phyloP scores from a whole-genome alignment of 2,329 filamentous ascomycete species.

The Colletotrichum paranaense region DNA sequence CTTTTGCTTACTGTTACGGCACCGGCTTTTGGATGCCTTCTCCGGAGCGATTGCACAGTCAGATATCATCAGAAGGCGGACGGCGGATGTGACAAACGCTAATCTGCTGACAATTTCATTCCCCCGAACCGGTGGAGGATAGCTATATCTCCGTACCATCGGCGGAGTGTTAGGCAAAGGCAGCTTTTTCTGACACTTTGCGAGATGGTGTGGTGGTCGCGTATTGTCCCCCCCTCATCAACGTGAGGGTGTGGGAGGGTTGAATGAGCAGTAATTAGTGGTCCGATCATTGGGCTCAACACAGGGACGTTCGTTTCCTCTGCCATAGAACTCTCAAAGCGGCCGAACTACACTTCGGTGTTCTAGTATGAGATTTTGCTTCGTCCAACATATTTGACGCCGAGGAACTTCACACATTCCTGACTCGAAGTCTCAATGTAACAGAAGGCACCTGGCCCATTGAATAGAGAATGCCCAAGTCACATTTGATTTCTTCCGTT shows the following conservation, averaged over 20 bases:
- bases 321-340: background rate
- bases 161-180: background rate
- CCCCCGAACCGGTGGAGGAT: background rate
- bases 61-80: background rate
- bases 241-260: background rate
- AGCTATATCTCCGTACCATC: background rate
- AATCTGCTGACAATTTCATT: background rate
- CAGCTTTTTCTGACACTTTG: background rate
- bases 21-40: background rate
- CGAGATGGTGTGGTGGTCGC: background rate
- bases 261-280: background rate
- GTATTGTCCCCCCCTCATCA: background rate
- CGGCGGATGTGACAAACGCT: background rate
- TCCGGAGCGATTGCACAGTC: background rate
- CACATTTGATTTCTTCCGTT: no score
- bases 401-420: background rate
- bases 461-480: no score
- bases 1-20: no score
- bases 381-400: background rate
- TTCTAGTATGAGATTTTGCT: background rate
- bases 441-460: no score
- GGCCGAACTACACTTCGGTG: background rate
- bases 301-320: background rate
- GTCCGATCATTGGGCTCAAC: background rate
- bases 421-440: background rate